Percentiles rank a stretch among this genome's conserved stretches.
These are phyloP conservation scores for Vishniacozyma victoriae DNA, from an alignment of 768 basidiomycete genomes.

Conservation along the genomic window DNA sequence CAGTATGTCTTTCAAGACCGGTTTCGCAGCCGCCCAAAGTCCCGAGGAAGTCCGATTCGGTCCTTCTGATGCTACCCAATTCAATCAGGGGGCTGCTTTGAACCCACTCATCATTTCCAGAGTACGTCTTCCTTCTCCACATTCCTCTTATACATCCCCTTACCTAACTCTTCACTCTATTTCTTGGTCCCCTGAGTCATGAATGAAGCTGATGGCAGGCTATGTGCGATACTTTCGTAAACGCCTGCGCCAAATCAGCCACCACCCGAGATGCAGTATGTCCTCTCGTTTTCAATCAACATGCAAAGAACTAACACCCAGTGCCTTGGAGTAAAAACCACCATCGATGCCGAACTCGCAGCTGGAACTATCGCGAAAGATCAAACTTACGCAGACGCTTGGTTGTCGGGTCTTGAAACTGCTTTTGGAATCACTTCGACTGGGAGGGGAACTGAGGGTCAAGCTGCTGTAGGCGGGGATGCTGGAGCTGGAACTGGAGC, in stretches of 20 bases:
- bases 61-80: constrained; percentile 23
- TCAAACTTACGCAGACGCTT: constrained; percentile 28
- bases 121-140: neutral
- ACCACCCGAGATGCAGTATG: constrained; percentile 21
- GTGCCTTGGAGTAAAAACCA: constrained; percentile 21
- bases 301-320: constrained; percentile 1
- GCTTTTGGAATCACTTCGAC: constrained; percentile 20
- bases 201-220: constrained; percentile 7
- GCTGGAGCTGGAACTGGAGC: neutral
- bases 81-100: constrained; percentile 30
- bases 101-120: constrained; percentile 26
- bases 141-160: neutral
- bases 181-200: no score
- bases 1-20: constrained; percentile 23
- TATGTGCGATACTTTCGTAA: constrained; percentile 37
- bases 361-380: constrained; percentile 13
- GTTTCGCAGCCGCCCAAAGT: constrained; percentile 8
- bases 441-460: neutral
- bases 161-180: no score
- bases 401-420: constrained; percentile 20
- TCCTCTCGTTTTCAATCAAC: neutral
- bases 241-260: constrained; percentile 27
- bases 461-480: neutral
- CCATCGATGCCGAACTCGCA: constrained; percentile 12
- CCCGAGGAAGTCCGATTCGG: constrained; percentile 26